Evolutionary conservation across 1,139 yeast species (phyloP), one percentile per base, ranked within the genome.

Genomic region (Pneumocystis jirovecii): DNA sequence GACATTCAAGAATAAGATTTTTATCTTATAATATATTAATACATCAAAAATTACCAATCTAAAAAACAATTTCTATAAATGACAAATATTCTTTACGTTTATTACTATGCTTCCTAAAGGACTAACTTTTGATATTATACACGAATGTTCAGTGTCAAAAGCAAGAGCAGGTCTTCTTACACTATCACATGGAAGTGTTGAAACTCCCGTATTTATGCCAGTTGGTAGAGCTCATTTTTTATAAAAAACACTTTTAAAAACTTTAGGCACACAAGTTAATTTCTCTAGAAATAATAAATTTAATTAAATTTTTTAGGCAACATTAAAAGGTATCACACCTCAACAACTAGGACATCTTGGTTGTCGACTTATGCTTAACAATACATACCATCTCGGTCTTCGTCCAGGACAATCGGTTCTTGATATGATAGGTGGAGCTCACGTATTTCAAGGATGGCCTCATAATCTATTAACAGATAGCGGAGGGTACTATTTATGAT

Each of bases 181-280:
- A 6, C 72, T 78, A 63, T 81, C 81, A 8, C 81, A 78, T 69
- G 81, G 81, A 1, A 63, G 65, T 68, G 81, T 78, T 2, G 74
- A 77, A 63, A 76, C 80, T 1, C 81, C 81, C 1, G 78, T 78
- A 74, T 78, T 78, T 71, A 78, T 78, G 81, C 81, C 81, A 0
- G 81, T 78, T 4, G 81, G 80, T 61, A 78, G 80, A 21, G 29
- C 5, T 21, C 31, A 60, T 50, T 50, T n/a, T 25, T 5, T 60
- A 21, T 8, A 37, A 37, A 29, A 31, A 25, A 21, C 29, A 37
- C 8, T n/a, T 19, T 60, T 60, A 29, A 29, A 8, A 42, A 6
- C 50, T 62, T 39, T 63, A 63, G 64, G n/a, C 60, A 64, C 63
- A 62, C 34, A 64, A 35, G 34, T n/a, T 34, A 44, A 5, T 31